Base-by-base conservation (phyloP, 495 filamentous ascomycete species). In the Evansstolkia leycettana region DNA sequence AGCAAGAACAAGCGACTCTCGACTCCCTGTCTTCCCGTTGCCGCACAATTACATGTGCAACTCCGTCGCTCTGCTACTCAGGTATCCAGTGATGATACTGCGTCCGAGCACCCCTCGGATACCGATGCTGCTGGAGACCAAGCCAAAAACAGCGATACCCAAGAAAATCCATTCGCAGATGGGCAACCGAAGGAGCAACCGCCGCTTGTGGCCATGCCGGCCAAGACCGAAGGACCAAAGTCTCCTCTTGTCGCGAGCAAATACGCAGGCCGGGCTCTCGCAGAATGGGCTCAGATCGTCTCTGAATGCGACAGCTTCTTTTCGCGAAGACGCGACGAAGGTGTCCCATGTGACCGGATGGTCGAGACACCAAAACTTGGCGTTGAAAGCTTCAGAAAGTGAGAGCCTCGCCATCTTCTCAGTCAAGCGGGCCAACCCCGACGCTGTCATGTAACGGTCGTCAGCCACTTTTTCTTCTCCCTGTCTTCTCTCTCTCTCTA, bases 301-400 rank as follows among this genome's bases (percentile, higher is more conserved):
- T 68, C 69, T 16, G 90, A 98, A 54, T 88, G 80, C 59, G 87
- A 96, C 51, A 84, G 77, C 48, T 98, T 98, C 57, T 83, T 89
- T 31, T 84, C 94, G 18, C 70, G 89, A 17, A 71, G 90, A 38
- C 80, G 78, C 41, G 77, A 76, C 26, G 90, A 98, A 56, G 90
- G 90, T 31, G 81, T 93, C 10, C 75, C 84, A 7, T 61, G 59
- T 5, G 69, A 89, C 47, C 71, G 64, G 32, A 66, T 78, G 41
- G 82, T 98, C 29, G 90, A 98, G 57, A 89, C 88, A 17, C 90
- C 90, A 15, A 77, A 70, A 19, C 69, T 98, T 33, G 78, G 81
- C 4, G 84, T 95, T 20, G 90, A 98, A 38, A 78, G 76, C 28
- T 83, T 94, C 46, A 71, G 84, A 36, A 78, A 67, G 45, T 67